Conservation (phyloP, 441 rosid genomes). For the Codiaeum variegatum region DNA sequence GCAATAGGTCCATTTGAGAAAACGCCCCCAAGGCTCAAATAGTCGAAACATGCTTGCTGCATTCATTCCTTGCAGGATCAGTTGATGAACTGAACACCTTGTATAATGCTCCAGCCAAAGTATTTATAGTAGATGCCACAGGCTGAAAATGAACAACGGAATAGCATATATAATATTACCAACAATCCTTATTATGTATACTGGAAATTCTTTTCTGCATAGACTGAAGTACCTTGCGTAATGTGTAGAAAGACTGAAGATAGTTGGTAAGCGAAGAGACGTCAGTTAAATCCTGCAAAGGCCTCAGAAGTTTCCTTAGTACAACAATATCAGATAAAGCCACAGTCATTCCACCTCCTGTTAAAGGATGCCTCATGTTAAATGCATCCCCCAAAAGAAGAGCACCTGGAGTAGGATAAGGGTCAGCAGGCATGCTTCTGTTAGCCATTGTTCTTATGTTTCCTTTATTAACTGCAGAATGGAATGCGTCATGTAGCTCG, state of each 20-base stretch:
- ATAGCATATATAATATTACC: too few relatives aligned
- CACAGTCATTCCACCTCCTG: slow-evolving; percentile 92
- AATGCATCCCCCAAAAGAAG: too few relatives aligned
- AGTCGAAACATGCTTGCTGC: slow-evolving; percentile 32
- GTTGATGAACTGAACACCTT: slow-evolving; percentile 10
- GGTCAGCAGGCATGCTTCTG: slow-evolving; percentile 36
- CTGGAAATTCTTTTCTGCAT: too few relatives aligned
- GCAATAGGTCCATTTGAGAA: slow-evolving; percentile 23
- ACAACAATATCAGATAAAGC: slow-evolving; percentile 77
- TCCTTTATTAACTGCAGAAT: slow-evolving; percentile 57
- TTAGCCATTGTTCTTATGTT: slow-evolving; percentile 53
- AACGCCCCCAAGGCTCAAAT: slow-evolving; percentile 23
- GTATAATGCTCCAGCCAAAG: too few relatives aligned
- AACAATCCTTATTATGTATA: too few relatives aligned
- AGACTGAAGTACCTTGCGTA: too few relatives aligned
- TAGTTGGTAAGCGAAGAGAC: slow-evolving; percentile 49
- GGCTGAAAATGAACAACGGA: too few relatives aligned
- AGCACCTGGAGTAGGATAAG: slow-evolving; percentile 57
- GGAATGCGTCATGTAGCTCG: slow-evolving; percentile 50
- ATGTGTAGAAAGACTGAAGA: too few relatives aligned
- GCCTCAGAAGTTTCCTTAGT: too few relatives aligned
- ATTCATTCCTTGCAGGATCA: slow-evolving; percentile 29
- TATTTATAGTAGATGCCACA: too few relatives aligned
- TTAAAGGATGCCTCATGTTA: slow-evolving; percentile 83
- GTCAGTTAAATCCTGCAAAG: slow-evolving; percentile 48